These are phyloP conservation scores for Closterium sp. DNA, from an alignment of 139 green algal genomes.

Conservation along the genomic window DNA sequence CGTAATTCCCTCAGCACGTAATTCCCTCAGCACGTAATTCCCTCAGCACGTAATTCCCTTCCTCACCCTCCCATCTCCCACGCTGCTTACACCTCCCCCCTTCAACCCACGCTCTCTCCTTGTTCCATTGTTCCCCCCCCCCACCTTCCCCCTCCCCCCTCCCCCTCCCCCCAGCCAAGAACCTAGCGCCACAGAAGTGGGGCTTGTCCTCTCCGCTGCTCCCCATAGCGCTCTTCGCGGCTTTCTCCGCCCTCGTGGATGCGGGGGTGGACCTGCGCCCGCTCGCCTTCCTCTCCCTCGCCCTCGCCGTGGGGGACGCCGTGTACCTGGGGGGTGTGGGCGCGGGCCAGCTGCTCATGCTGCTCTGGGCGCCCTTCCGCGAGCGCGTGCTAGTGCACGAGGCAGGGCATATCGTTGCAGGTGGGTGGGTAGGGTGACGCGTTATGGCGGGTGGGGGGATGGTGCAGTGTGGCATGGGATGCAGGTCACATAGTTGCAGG, in stretches of 20 bases:
- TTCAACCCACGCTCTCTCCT: too few relatives aligned
- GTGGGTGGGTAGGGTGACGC: too few relatives aligned
- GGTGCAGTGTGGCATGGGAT: too few relatives aligned
- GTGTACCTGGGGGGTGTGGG: constrained; percentile 14
- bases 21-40: too few relatives aligned
- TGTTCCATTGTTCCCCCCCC: too few relatives aligned
- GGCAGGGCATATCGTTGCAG: constrained; percentile 31
- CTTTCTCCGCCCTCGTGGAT: constrained; percentile 13
- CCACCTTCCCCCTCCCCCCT: too few relatives aligned
- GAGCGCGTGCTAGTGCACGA: constrained; percentile 44
- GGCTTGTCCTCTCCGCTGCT: background rate
- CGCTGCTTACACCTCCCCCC: too few relatives aligned
- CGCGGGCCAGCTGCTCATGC: constrained; percentile 31
- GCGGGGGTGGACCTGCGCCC: constrained; percentile 9
- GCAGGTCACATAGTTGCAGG: too few relatives aligned
- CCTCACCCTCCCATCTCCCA: too few relatives aligned
- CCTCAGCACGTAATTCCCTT: too few relatives aligned
- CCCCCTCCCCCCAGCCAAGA: background rate
- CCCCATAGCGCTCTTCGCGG: constrained; percentile 1
- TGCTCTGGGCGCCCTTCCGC: constrained; percentile 39
- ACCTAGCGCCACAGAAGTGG: constrained; percentile 40
- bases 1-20: too few relatives aligned
- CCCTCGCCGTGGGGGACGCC: constrained; percentile 11
- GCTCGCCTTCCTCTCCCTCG: constrained; percentile 6
- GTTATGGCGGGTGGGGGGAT: too few relatives aligned